Evolutionary conservation across 2,329 filamentous ascomycete genomes (phyloP).

Genomic region (Pestalotiopsis sp.): DNA sequence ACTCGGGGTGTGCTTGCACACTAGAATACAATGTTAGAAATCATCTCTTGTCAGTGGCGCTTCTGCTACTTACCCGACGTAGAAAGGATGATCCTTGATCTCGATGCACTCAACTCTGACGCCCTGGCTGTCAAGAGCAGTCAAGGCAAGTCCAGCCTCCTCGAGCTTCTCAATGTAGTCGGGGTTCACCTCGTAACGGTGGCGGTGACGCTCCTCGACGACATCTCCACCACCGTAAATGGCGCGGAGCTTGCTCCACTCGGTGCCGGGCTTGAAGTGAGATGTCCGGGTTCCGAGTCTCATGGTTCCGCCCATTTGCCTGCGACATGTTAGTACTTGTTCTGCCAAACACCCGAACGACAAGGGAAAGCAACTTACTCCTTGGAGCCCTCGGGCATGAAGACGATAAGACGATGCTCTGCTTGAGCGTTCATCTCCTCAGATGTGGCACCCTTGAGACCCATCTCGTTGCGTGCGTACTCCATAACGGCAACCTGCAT

Average conservation of each 20-base stretch:
- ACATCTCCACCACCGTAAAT: slow-evolving; percentile 66
- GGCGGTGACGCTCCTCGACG: slow-evolving; percentile 78
- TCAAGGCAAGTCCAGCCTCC: slow-evolving; percentile 70
- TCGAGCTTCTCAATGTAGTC: slow-evolving; percentile 71
- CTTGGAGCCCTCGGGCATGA: slow-evolving; percentile 75
- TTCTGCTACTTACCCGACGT: slow-evolving; percentile 47
- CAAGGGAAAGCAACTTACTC: not conserved
- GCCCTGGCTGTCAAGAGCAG: slow-evolving; percentile 78
- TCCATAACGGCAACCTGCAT: slow-evolving; percentile 95
- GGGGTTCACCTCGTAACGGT: slow-evolving; percentile 91
- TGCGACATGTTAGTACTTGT: slow-evolving; percentile 20
- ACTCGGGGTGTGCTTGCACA: slow-evolving; percentile 90
- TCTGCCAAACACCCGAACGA: slow-evolving; percentile 34
- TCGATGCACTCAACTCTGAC: slow-evolving; percentile 84
- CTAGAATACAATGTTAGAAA: slow-evolving; percentile 29
- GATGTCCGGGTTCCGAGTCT: slow-evolving; percentile 76
- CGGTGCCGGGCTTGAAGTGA: slow-evolving; percentile 72
- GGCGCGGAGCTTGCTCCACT: slow-evolving; percentile 78
- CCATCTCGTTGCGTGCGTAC: slow-evolving; percentile 76
- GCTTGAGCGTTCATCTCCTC: slow-evolving; percentile 59
- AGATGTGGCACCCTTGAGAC: slow-evolving; percentile 57
- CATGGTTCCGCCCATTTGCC: slow-evolving; percentile 78
- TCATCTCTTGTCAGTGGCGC: not conserved
- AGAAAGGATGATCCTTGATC: slow-evolving; percentile 81
- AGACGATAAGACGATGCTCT: slow-evolving; percentile 76